Conservation (phyloP, 2,329 filamentous ascomycete species). For the Sclerotinia borealis region DNA sequence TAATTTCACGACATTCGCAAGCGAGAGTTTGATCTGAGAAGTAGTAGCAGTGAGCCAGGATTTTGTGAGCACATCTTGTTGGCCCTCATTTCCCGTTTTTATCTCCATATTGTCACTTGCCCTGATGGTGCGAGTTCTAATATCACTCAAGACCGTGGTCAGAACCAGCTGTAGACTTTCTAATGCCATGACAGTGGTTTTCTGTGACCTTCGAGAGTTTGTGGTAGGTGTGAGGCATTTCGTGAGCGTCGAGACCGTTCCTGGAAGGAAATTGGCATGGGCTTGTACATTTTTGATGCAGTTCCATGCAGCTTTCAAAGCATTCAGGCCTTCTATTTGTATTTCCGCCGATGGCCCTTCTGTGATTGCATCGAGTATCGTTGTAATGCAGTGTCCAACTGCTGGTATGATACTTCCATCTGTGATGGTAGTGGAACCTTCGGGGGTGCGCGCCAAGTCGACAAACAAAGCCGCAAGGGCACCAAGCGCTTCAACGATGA, state of each 20-base stretch:
- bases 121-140: constrained; percentile 42
- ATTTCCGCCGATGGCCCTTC: constrained; percentile 60
- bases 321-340: constrained; percentile 62
- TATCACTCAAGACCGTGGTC: constrained; percentile 50
- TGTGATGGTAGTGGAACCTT: constrained; percentile 44
- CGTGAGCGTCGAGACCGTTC: constrained; percentile 75
- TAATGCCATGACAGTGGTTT: constrained; percentile 58
- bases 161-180: constrained; percentile 51
- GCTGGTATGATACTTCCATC: constrained; percentile 63
- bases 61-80: constrained; percentile 34
- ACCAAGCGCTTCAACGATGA: constrained; percentile 62
- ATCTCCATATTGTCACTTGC: not conserved
- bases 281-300: constrained; percentile 67
- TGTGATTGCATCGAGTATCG: constrained; percentile 68
- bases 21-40: constrained; percentile 74
- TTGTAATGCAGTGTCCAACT: constrained; percentile 74
- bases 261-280: constrained; percentile 79
- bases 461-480: constrained; percentile 63
- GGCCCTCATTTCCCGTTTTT: constrained; percentile 31
- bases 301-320: constrained; percentile 55
- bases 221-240: constrained; percentile 64
- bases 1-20: constrained; percentile 71
- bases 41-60: constrained; percentile 77
- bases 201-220: constrained; percentile 52
- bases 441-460: constrained; percentile 47